A percentile compares a stretch with the other conserved stretches of the same genome.
phyloP scores from a whole-genome alignment of 2,329 filamentous ascomycete genomes.

The Aspergillus sojae region DNA sequence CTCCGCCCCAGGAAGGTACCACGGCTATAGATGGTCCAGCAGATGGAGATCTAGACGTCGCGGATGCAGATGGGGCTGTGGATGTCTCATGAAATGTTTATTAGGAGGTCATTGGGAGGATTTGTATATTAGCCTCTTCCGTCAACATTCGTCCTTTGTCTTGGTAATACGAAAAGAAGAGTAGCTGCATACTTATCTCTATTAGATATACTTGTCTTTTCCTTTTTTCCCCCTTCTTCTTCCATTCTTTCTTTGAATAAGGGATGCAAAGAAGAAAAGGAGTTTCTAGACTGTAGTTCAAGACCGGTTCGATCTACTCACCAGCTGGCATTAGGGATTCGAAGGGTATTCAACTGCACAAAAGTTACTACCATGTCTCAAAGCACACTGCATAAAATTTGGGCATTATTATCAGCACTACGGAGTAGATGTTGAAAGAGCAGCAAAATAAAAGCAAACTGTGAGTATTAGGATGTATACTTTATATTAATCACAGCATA shows the following conservation, averaged over 20 bases:
- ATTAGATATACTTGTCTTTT: conserved; percentile 2
- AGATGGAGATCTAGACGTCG: conserved; percentile 36
- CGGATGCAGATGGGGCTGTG: conserved; percentile 16
- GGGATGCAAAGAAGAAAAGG: neutral
- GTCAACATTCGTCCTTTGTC: neutral
- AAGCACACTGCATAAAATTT: neutral
- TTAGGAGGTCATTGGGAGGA: neutral
- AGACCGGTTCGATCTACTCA: neutral
- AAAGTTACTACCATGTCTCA: neutral
- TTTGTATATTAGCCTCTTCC: neutral
- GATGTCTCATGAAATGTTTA: conserved; percentile 12
- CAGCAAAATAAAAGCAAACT: neutral
- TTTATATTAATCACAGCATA: neutral
- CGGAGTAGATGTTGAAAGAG: neutral
- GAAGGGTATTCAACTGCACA: neutral
- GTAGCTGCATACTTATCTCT: conserved; percentile 2
- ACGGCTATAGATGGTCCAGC: conserved; percentile 17
- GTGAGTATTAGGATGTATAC: neutral
- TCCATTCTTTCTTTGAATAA: neutral
- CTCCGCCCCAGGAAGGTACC: conserved; percentile 20
- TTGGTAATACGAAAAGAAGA: neutral
- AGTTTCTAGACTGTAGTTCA: neutral
- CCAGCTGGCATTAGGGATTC: neutral
- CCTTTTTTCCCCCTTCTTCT: too few species aligned
- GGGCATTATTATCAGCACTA: neutral